Evolutionary conservation across 352 stramenopile species (phyloP).

Genomic region (Peronospora farinosa): DNA sequence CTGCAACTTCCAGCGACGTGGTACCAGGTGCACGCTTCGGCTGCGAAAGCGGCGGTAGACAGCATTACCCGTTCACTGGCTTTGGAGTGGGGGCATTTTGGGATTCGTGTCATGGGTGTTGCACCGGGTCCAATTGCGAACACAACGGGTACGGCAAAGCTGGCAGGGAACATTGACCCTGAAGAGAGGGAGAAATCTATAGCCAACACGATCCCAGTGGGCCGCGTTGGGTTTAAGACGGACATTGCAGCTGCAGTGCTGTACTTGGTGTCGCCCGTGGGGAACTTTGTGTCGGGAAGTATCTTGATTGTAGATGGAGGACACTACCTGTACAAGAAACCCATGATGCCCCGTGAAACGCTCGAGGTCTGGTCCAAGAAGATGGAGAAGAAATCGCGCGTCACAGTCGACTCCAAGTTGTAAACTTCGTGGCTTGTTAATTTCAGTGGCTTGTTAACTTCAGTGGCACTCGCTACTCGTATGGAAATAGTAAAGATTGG

Average conservation of each 20-base stretch:
- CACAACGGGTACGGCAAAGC: slow-evolving; percentile 91
- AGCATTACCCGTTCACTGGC: slow-evolving; percentile 90
- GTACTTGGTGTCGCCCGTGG: slow-evolving; percentile 77
- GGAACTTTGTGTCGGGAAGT: slow-evolving; percentile 75
- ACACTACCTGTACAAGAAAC: slow-evolving; percentile 73
- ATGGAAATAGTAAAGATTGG: too few species aligned
- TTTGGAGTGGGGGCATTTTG: slow-evolving; percentile 93
- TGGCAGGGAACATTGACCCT: slow-evolving; percentile 48
- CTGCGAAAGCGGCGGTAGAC: slow-evolving; percentile 93
- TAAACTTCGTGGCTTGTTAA: slow-evolving; percentile 12
- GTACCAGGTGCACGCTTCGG: slow-evolving; percentile 93
- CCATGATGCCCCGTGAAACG: slow-evolving; percentile 60
- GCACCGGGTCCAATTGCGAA: slow-evolving; percentile 93
- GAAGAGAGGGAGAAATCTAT: slow-evolving; percentile 46
- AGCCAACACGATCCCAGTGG: slow-evolving; percentile 49
- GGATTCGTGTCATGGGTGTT: slow-evolving; percentile 91
- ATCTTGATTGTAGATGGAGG: slow-evolving; percentile 82
- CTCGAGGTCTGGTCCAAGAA: slow-evolving; percentile 72
- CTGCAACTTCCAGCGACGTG: slow-evolving; percentile 88
- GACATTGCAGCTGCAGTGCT: slow-evolving; percentile 79
- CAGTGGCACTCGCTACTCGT: too few species aligned
- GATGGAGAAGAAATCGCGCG: slow-evolving; percentile 65
- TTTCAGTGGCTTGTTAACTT: too few species aligned
- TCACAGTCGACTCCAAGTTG: slow-evolving; percentile 36
- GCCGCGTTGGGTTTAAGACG: slow-evolving; percentile 70